Conservation (phyloP, 768 basidiomycete genomes). For the Boletus rubroflammeus region DNA sequence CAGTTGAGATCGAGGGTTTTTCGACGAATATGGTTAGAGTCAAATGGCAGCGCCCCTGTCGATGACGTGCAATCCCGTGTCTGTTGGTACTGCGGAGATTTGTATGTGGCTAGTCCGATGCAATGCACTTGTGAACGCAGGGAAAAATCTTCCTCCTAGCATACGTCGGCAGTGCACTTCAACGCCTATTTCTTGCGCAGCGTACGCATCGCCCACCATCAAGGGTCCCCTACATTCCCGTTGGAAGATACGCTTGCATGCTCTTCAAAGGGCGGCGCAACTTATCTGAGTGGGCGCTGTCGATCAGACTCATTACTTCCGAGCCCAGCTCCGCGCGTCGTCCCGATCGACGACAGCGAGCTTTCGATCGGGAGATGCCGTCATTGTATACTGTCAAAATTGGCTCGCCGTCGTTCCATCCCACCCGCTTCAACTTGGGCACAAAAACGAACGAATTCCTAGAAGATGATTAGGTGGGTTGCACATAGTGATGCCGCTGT, state of each 20-base stretch:
- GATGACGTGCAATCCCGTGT: conserved; percentile 2
- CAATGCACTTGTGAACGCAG: neutral
- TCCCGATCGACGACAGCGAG: conserved; percentile 18
- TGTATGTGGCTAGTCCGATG: neutral
- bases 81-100: conserved; percentile 4
- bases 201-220: neutral
- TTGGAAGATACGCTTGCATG: neutral
- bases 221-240: neutral
- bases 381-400: conserved; percentile 8
- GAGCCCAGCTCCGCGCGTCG: conserved; percentile 16
- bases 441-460: neutral
- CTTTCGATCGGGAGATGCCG: conserved; percentile 20
- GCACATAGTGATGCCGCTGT: neutral
- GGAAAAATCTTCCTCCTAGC: neutral
- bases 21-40: conserved; percentile 9
- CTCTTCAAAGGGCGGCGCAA: neutral
- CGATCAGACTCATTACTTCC: conserved; percentile 4
- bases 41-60: conserved; percentile 1
- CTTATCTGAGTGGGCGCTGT: conserved; percentile 1
- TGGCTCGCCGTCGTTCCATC: neutral
- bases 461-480: neutral
- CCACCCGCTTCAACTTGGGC: neutral
- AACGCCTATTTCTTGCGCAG: neutral
- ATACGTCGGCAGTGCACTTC: neutral
- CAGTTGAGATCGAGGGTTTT: conserved; percentile 5